These are phyloP conservation scores for Boletus sp. DNA, from an alignment of 1,284 basidiomycete genomes.

Conservation along the genomic window DNA sequence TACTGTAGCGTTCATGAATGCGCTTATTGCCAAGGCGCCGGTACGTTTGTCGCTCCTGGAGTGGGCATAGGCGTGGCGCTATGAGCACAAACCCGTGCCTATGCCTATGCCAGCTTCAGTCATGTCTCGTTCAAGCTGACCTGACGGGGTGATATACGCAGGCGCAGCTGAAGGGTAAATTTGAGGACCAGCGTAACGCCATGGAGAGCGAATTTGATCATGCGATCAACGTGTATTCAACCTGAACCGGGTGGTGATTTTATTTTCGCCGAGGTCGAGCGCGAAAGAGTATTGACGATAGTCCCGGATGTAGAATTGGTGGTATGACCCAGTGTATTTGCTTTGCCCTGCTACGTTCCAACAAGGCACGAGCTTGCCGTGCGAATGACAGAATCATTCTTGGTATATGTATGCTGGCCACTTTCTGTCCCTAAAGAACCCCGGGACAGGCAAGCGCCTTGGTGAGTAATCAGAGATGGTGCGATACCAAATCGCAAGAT, in stretches of 20 bases:
- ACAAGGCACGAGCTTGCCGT: not conserved
- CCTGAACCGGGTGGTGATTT: not conserved
- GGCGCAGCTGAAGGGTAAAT: not conserved
- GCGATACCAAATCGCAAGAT: not conserved
- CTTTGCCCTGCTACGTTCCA: not conserved
- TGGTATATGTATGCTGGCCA: not conserved
- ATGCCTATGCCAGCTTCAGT: not conserved
- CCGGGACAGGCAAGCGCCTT: too few relatives aligned
- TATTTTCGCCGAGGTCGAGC: not conserved
- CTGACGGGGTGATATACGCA: not conserved
- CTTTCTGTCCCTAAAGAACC: not conserved
- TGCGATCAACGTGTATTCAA: not conserved
- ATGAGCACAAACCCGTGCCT: not conserved
- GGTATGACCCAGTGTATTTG: not conserved
- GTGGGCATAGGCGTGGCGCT: not conserved
- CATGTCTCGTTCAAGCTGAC: not conserved
- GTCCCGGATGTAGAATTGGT: not conserved
- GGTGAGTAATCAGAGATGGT: too few relatives aligned
- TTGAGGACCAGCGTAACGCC: not conserved
- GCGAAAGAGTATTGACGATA: not conserved
- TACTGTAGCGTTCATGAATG: not conserved
- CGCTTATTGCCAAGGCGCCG: not conserved
- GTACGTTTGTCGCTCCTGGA: not conserved
- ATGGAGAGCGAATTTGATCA: not conserved
- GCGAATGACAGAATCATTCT: not conserved